Evolutionary conservation across 495 filamentous ascomycete genomes (phyloP), one percentile per base, ranked within the genome.

Genomic region (Penicillium cosmopolitanum): DNA sequence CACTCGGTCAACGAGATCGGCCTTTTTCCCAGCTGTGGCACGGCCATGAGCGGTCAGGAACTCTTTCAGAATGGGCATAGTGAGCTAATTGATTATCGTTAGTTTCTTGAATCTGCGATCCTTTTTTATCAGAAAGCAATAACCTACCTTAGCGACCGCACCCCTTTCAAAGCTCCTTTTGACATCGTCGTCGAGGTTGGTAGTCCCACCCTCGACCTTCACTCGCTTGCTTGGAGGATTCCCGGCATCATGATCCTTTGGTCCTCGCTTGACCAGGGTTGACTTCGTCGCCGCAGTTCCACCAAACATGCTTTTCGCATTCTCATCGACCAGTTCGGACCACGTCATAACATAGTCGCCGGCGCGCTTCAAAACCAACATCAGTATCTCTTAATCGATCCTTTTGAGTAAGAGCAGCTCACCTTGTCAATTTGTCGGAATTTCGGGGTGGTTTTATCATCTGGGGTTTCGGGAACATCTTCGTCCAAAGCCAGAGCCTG

Each of bases 401-500:
- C 5, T 6, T 40, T 16, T 10, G 13, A 50, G 38, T 50, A 8
- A 13, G 28, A 36, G 36, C 13, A 13, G 57, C 63, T 25, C 69
- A 83, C 82, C 71, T 96, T 97, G 70, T 95, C 82, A 43, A 98
- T 97, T 59, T 91, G 86, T 56, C 77, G 79, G 71, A 90, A 93
- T 62, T 89, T 93, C 0, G 96, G 96, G 1, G 90, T 63, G 0
- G 94, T 98, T 53, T 89, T 88, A 67, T 99, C 96, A 34, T 94
- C 87, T 1, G 87, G 82, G 47, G 83, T 78, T 28, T 90, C 88
- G 1, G 96, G 96, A 18, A 93, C 71, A 50, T 97, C 95, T 68
- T 99, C 96, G 33, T 96, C 93, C 12, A 99, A 74, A 2, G 96
- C 96, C 47, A 96, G 82, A 5, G 91, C 91, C 72, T 99, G 96